These are phyloP conservation scores for Wickerhamiella kurtzmanii DNA, from an alignment of 805 yeast species.

Conservation along the genomic window DNA sequence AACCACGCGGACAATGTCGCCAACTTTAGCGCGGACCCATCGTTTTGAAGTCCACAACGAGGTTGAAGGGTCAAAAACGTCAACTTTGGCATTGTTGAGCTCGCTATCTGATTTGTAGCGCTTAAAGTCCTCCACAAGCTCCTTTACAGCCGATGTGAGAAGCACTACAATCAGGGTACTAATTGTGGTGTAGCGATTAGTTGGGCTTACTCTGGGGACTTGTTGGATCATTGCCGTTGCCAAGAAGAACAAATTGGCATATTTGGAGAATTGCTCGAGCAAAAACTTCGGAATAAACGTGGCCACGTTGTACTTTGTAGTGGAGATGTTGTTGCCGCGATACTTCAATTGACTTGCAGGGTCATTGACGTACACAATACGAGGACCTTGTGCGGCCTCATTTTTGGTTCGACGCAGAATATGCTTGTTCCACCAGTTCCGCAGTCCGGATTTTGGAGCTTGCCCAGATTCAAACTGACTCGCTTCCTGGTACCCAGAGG, in stretches of 20 bases:
- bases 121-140: constrained; percentile 78
- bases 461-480: not conserved
- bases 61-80: constrained; percentile 41
- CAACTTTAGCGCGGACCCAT: constrained; percentile 85
- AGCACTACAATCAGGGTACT: constrained; percentile 79
- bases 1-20: constrained; percentile 73
- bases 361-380: constrained; percentile 58
- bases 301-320: constrained; percentile 87
- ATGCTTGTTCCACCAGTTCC: constrained; percentile 21
- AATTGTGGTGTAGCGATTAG: constrained; percentile 88
- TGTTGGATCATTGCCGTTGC: constrained; percentile 91
- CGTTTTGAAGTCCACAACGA: constrained; percentile 53
- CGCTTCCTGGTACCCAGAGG: not conserved
- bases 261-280: constrained; percentile 93
- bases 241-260: constrained; percentile 86
- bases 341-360: constrained; percentile 44
- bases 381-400: constrained; percentile 33
- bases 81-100: constrained; percentile 62
- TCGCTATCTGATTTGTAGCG: constrained; percentile 82
- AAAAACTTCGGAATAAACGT: constrained; percentile 90
- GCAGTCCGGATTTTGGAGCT: constrained; percentile 25
- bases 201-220: constrained; percentile 92
- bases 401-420: constrained; percentile 18
- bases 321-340: constrained; percentile 75
- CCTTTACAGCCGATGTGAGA: constrained; percentile 84